phyloP scores from a whole-genome alignment of 73 alveolate genomes.

The Stentor coeruleus region DNA sequence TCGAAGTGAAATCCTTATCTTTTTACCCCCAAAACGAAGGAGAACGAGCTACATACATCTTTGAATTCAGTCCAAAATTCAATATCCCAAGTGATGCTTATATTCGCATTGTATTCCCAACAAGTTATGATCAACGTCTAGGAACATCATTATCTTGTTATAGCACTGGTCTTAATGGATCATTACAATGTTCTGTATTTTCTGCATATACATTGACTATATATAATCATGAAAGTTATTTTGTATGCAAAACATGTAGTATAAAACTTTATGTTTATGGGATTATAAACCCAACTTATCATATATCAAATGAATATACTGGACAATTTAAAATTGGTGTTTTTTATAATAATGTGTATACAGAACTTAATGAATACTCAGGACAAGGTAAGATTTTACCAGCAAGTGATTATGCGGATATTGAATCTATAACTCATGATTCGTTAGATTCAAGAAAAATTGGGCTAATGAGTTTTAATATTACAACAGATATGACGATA shows the following conservation, averaged over 20 bases:
- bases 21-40: conserved; percentile 50
- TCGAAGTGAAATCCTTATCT: conserved; percentile 25
- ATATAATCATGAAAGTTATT: neutral
- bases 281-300: conserved; percentile 13
- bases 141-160: conserved; percentile 42
- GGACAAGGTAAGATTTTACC: conserved; percentile 10
- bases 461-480: neutral
- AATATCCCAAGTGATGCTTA: conserved; percentile 20
- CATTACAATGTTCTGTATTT: neutral
- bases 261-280: conserved; percentile 10
- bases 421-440: neutral
- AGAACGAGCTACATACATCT: conserved; percentile 32
- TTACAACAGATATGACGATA: neutral
- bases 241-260: neutral
- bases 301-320: neutral
- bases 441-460: neutral
- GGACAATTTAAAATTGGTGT: conserved; percentile 17
- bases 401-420: conserved; percentile 24
- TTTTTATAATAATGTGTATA: neutral
- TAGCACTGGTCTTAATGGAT: conserved; percentile 28
- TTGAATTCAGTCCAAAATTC: conserved; percentile 30
- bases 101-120: conserved; percentile 40
- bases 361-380: conserved; percentile 13
- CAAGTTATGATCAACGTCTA: conserved; percentile 38
- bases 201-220: neutral